Percentiles rank a stretch among this genome's conserved stretches.
phyloP scores from a whole-genome alignment of 148 eudicot genomes.

The Rhododendron henanense region DNA sequence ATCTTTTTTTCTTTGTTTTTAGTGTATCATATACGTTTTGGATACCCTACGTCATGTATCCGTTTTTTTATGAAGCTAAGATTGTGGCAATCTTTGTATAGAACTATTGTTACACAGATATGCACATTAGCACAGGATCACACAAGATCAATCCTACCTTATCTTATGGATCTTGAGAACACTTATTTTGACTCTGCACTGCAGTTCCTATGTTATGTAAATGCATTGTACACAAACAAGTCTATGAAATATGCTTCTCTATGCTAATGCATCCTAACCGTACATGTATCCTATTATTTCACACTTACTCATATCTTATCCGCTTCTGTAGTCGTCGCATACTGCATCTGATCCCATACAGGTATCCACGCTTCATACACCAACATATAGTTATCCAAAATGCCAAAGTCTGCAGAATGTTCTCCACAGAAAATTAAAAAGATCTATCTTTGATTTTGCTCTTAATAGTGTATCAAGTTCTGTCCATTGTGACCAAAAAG shows the following conservation, averaged over 20 bases:
- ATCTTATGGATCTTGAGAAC: neutral
- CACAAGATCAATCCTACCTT: neutral
- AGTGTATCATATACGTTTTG: neutral
- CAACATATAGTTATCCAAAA: neutral
- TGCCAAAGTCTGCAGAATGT: neutral
- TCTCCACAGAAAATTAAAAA: neutral
- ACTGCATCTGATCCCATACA: neutral
- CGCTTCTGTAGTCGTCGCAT: neutral
- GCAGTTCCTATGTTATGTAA: too few species aligned
- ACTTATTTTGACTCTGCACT: neutral
- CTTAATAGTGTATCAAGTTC: neutral
- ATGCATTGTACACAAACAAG: neutral
- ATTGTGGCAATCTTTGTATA: neutral
- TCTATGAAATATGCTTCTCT: neutral
- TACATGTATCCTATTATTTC: neutral
- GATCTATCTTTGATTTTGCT: neutral
- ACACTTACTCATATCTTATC: neutral
- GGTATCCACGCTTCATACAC: neutral
- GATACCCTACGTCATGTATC: neutral
- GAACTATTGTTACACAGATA: neutral
- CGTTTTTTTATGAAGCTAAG: too few species aligned
- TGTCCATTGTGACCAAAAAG: neutral
- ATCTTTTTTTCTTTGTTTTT: neutral
- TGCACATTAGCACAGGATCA: neutral
- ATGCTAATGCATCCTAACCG: neutral